phyloP scores from a whole-genome alignment of 768 basidiomycete species.

The Pisolithus marmoratus region DNA sequence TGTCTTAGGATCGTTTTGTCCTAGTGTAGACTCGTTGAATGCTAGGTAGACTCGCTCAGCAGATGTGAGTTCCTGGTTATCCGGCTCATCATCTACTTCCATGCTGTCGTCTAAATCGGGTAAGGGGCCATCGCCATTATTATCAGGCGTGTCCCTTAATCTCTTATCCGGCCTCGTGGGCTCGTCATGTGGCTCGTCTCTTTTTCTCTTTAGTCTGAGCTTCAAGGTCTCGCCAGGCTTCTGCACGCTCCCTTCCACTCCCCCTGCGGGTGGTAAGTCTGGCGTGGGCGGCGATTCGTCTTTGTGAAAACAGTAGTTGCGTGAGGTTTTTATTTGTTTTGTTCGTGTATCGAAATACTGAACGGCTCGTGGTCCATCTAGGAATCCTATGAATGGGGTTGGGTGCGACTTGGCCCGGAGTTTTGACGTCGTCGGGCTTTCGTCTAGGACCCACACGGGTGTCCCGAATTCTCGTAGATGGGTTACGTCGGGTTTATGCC shows the following conservation, averaged over 20 bases:
- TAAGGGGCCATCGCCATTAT: too few relatives aligned
- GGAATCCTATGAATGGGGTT: conserved; percentile 9
- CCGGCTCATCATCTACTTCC: too few relatives aligned
- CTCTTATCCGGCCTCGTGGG: not conserved
- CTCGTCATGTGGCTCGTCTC: too few relatives aligned
- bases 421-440: conserved; percentile 8
- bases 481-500: conserved; percentile 19
- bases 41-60: not conserved
- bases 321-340: not conserved
- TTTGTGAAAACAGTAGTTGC: not conserved
- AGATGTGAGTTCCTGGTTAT: not conserved
- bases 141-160: too few relatives aligned
- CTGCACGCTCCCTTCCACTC: too few relatives aligned
- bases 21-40: not conserved
- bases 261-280: not conserved
- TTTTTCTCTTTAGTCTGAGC: not conserved
- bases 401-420: conserved; percentile 5
- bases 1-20: not conserved
- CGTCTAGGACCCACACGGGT: conserved; percentile 10
- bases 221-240: too few relatives aligned
- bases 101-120: too few relatives aligned
- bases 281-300: not conserved
- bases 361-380: conserved; percentile 4
- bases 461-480: conserved; percentile 20
- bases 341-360: conserved; percentile 8